Conservation (phyloP, 176 grass and related monocot genomes). For the Triticum turgidum region DNA sequence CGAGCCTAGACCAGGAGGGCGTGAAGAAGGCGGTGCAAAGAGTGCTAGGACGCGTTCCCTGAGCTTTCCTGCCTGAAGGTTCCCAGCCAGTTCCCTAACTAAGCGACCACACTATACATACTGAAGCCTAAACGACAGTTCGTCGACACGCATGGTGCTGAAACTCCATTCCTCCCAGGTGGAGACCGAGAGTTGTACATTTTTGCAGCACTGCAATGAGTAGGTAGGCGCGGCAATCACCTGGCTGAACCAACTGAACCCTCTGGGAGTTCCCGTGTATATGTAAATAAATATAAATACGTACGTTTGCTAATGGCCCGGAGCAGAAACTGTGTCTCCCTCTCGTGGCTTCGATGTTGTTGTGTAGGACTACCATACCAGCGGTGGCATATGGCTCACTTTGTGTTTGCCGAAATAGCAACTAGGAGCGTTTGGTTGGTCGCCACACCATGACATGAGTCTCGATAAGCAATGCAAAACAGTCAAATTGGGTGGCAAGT, state of each 20-base stretch:
- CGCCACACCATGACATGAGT: too few relatives aligned
- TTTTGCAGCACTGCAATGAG: neutral
- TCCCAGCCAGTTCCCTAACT: neutral
- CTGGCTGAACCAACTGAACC: neutral
- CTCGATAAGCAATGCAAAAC: neutral
- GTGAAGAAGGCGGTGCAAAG: conserved; percentile 87
- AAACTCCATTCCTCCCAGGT: neutral
- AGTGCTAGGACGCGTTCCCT: conserved; percentile 84
- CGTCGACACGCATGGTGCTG: neutral
- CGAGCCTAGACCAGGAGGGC: conserved; percentile 76
- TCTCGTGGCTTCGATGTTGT: too few relatives aligned
- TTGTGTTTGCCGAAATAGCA: too few relatives aligned
- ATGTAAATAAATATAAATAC: neutral
- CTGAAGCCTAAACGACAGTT: neutral
- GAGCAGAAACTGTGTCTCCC: neutral
- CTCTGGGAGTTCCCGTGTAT: neutral
- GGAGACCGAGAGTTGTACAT: conserved; percentile 12
- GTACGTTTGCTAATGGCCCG: neutral
- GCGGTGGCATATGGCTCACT: too few relatives aligned
- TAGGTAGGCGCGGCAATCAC: neutral
- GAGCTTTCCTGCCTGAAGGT: neutral
- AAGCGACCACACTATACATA: neutral
- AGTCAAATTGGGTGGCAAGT: too few relatives aligned
- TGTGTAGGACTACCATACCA: too few relatives aligned
- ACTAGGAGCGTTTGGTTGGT: too few relatives aligned